phyloP scores from a whole-genome alignment of 2,329 filamentous ascomycete genomes.

The Colletotrichum filicis region DNA sequence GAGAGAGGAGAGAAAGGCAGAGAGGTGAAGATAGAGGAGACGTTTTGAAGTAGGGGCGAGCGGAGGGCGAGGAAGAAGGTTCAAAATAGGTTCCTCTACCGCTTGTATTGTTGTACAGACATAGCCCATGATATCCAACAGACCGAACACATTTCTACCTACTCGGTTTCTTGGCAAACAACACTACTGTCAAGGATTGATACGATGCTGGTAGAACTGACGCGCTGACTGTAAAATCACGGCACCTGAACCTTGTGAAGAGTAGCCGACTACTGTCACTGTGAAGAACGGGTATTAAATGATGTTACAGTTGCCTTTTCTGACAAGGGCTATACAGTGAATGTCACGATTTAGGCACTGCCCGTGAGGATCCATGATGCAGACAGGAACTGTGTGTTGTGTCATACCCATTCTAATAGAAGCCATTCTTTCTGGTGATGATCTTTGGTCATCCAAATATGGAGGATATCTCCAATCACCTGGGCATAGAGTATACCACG shows the following conservation, averaged over 20 bases:
- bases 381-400: neutral
- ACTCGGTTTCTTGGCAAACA: too few relatives aligned
- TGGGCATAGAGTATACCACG: neutral
- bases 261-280: too few relatives aligned
- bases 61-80: neutral
- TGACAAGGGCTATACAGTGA: neutral
- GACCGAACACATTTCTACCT: constrained; percentile 22
- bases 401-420: neutral
- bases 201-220: too few relatives aligned
- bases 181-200: neutral
- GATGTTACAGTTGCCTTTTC: too few relatives aligned
- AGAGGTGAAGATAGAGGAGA: neutral
- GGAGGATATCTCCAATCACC: neutral
- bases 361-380: neutral
- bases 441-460: neutral
- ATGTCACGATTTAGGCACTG: neutral
- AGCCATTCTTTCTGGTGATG: neutral
- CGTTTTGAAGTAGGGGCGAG: constrained; percentile 19
- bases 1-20: neutral
- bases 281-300: too few relatives aligned
- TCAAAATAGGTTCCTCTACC: constrained; percentile 17
- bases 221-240: too few relatives aligned
- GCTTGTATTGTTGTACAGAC: constrained; percentile 22
- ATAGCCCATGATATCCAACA: constrained; percentile 35
- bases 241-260: too few relatives aligned